Conservation (phyloP, 164 flowering plant species). For the Amborella trichopoda region DNA sequence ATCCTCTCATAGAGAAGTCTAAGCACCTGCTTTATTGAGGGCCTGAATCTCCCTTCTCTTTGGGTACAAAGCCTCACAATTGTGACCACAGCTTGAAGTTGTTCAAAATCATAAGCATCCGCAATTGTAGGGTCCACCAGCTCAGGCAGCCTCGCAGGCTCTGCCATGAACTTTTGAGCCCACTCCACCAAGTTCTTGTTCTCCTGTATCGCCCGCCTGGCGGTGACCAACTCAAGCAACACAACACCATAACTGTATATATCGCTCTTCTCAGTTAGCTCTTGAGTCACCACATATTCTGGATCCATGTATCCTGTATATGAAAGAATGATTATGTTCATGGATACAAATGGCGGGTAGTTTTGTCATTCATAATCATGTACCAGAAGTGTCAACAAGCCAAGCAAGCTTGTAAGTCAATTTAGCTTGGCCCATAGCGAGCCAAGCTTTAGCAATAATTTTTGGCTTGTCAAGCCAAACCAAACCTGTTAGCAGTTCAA, state of each 20-base stretch:
- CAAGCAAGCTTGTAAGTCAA: too few relatives aligned
- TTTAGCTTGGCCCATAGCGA: too few relatives aligned
- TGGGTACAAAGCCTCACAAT: conserved; percentile 90
- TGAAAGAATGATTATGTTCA: too few relatives aligned
- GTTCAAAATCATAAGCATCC: conserved; percentile 56
- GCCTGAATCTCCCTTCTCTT: conserved; percentile 67
- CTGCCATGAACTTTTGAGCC: conserved; percentile 43
- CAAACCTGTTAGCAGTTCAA: too few relatives aligned
- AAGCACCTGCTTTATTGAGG: conserved; percentile 89
- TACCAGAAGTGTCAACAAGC: too few relatives aligned
- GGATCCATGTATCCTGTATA: conserved; percentile 96
- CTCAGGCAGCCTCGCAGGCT: conserved; percentile 52
- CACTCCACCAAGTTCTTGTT: conserved; percentile 79
- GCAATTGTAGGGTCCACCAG: conserved; percentile 60
- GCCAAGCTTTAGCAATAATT: too few relatives aligned
- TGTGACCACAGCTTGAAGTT: conserved; percentile 54
- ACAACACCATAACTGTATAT: conserved; percentile 93
- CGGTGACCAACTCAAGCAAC: conserved; percentile 70
- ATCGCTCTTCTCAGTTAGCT: conserved; percentile 95
- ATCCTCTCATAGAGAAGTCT: conserved; percentile 72
- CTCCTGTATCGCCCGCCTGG: conserved; percentile 70
- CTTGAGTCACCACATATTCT: conserved; percentile 76
- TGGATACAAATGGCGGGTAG: too few relatives aligned
- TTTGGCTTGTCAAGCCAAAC: too few relatives aligned
- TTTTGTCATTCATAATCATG: too few relatives aligned